Evolutionary conservation across 805 yeast species (phyloP).

Genomic region (Zygosaccharomyces bailii): DNA sequence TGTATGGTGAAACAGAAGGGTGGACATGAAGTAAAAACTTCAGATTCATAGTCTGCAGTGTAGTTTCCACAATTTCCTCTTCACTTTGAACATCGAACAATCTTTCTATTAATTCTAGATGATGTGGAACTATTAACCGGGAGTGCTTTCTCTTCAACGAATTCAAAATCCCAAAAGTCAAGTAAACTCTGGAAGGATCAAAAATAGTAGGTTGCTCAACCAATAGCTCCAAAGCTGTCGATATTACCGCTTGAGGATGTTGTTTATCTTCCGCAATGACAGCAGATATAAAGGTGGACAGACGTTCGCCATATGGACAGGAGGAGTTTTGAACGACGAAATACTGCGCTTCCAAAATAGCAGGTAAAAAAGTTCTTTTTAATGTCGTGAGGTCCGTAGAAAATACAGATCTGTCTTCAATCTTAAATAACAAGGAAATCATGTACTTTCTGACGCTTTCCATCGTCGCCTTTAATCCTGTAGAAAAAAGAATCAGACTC

Average conservation of each 20-base stretch:
- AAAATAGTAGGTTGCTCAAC: slow-evolving; percentile 48
- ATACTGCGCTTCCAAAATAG: slow-evolving; percentile 59
- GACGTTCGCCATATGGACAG: slow-evolving; percentile 58
- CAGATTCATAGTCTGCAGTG: slow-evolving; percentile 51
- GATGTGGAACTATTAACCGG: slow-evolving; percentile 23
- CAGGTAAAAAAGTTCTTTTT: slow-evolving; percentile 49
- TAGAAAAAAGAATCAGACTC: slow-evolving; percentile 69
- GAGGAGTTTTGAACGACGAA: slow-evolving; percentile 43
- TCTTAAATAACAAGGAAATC: slow-evolving; percentile 50
- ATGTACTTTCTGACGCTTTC: slow-evolving; percentile 71
- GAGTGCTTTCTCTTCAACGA: slow-evolving; percentile 41
- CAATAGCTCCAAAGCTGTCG: slow-evolving; percentile 43
- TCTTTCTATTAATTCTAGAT: slow-evolving; percentile 33
- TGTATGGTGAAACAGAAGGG: slow-evolving; percentile 22
- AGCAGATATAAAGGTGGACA: slow-evolving; percentile 44
- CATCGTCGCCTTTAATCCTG: slow-evolving; percentile 72
- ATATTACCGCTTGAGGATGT: slow-evolving; percentile 4
- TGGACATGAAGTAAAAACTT: slow-evolving; percentile 43
- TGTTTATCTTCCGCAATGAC: slow-evolving; percentile 13
- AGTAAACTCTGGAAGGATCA: slow-evolving; percentile 67
- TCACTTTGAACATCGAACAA: slow-evolving; percentile 43
- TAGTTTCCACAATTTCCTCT: slow-evolving; percentile 50
- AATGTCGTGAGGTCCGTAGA: slow-evolving; percentile 40
- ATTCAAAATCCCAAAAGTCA: slow-evolving; percentile 52
- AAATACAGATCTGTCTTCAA: slow-evolving; percentile 48